A percentile compares a stretch with the other conserved stretches of the same genome.
These are phyloP conservation scores for Sinapis alba DNA, from an alignment of 441 rosid species.

Conservation along the genomic window DNA sequence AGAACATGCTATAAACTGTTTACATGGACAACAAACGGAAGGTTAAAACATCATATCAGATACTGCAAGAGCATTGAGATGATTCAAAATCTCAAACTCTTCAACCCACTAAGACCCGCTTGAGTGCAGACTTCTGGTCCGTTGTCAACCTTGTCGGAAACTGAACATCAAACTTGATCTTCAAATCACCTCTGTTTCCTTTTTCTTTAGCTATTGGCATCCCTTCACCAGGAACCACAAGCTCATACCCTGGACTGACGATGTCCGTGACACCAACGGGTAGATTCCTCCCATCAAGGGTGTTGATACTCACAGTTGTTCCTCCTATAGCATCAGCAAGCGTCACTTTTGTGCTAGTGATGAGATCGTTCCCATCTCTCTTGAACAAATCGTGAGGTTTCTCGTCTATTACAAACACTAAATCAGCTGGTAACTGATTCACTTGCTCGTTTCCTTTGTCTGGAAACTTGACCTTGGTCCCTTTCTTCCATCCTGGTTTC, in stretches of 20 bases:
- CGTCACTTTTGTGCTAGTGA: slow-evolving; percentile 54
- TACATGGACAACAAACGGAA: neutral
- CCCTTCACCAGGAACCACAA: slow-evolving; percentile 74
- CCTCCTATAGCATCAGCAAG: slow-evolving; percentile 92
- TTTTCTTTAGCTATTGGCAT: slow-evolving; percentile 91
- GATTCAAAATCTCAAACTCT: neutral
- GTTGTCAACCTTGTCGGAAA: slow-evolving; percentile 69
- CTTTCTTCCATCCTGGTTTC: slow-evolving; percentile 98
- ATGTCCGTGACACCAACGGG: slow-evolving; percentile 67
- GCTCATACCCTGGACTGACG: slow-evolving; percentile 82
- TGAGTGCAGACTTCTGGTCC: slow-evolving; percentile 73
- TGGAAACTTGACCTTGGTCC: slow-evolving; percentile 88
- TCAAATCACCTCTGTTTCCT: slow-evolving; percentile 70
- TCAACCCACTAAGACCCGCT: slow-evolving; percentile 63
- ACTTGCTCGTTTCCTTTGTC: slow-evolving; percentile 93
- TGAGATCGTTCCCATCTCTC: slow-evolving; percentile 85
- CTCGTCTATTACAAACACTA: slow-evolving; percentile 82
- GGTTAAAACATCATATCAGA: neutral
- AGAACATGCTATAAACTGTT: slow-evolving; percentile 12
- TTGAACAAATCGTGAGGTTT: slow-evolving; percentile 67
- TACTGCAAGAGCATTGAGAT: neutral
- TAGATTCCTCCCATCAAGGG: slow-evolving; percentile 70
- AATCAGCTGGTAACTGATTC: slow-evolving; percentile 90
- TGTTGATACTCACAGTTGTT: slow-evolving; percentile 60
- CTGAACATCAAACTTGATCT: slow-evolving; percentile 77